Conservation (phyloP, 345 rosid genomes). For the Corymbia maculata region DNA sequence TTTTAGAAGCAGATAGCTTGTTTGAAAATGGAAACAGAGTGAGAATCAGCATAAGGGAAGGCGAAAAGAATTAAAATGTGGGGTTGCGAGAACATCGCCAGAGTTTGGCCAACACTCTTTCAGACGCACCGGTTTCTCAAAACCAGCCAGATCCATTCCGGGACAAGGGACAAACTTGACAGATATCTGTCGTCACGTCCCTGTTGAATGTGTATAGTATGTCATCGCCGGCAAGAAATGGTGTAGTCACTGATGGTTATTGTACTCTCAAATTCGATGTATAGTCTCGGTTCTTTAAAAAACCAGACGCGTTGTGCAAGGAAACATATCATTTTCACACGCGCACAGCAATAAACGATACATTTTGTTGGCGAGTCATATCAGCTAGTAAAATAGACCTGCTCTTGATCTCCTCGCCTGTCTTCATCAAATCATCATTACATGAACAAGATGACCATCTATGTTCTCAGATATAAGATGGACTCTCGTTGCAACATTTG, state of each 20-base stretch:
- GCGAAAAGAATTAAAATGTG: neutral
- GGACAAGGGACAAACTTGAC: neutral
- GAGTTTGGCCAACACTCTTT: neutral
- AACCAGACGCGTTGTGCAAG: neutral
- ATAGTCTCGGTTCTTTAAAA: neutral
- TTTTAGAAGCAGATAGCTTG: neutral
- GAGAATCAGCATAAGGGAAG: neutral
- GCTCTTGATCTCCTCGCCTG: neutral
- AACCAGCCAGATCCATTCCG: neutral
- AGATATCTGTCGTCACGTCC: neutral
- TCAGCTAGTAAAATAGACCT: neutral
- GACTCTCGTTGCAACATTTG: neutral
- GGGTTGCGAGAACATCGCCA: neutral
- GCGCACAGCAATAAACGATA: neutral
- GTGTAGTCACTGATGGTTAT: neutral
- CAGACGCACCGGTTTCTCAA: neutral
- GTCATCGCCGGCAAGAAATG: neutral
- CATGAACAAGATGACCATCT: neutral
- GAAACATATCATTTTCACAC: neutral
- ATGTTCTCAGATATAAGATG: neutral
- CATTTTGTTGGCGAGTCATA: neutral
- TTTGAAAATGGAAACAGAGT: neutral
- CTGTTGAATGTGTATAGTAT: neutral
- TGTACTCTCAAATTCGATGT: neutral
- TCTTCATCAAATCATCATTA: neutral